Evolutionary conservation across 192 early-diverging fungal genomes (phyloP).

Genomic region (Backusella westeae): DNA sequence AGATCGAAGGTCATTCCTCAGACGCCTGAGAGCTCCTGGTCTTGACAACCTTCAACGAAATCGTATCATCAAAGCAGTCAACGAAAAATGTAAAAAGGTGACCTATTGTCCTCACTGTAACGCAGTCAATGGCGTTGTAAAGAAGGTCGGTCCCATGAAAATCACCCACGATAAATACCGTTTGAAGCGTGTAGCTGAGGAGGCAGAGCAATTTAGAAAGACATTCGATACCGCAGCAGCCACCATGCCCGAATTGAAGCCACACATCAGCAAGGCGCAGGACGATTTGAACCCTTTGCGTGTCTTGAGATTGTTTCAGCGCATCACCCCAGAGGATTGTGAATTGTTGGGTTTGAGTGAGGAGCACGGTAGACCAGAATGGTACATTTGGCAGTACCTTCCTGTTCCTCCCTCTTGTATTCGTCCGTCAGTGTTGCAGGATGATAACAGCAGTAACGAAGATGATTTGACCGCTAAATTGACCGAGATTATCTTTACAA

Average conservation of each 20-base stretch:
- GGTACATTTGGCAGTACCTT: slow-evolving; percentile 92
- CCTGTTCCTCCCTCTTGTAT: slow-evolving; percentile 96
- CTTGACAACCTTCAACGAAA: slow-evolving; percentile 82
- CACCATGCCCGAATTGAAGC: slow-evolving; percentile 71
- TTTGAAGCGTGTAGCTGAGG: slow-evolving; percentile 74
- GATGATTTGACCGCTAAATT: slow-evolving; percentile 96
- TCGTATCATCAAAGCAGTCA: slow-evolving; percentile 79
- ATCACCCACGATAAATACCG: slow-evolving; percentile 94
- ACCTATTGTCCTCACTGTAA: slow-evolving; percentile 81
- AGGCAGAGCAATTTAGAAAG: slow-evolving; percentile 67
- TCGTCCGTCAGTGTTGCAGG: slow-evolving; percentile 92
- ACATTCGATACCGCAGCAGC: slow-evolving; percentile 75
- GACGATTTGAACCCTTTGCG: slow-evolving; percentile 93
- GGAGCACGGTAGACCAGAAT: slow-evolving; percentile 80
- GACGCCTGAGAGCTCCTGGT: slow-evolving; percentile 66
- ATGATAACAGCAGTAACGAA: slow-evolving; percentile 89
- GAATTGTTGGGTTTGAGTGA: slow-evolving; percentile 93
- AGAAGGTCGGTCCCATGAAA: slow-evolving; percentile 94
- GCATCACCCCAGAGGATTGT: slow-evolving; percentile 90
- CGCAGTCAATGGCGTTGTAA: slow-evolving; percentile 84
- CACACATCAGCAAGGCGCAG: slow-evolving; percentile 79
- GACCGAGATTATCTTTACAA: slow-evolving; percentile 92
- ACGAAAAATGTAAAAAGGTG: slow-evolving; percentile 85
- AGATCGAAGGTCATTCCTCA: slow-evolving; percentile 68
- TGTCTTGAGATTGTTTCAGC: slow-evolving; percentile 83